A percentile compares a stretch with the other conserved stretches of the same genome.
These are phyloP conservation scores for Ustilaginoidea virens DNA, from an alignment of 2,329 filamentous ascomycete genomes.

Conservation along the genomic window DNA sequence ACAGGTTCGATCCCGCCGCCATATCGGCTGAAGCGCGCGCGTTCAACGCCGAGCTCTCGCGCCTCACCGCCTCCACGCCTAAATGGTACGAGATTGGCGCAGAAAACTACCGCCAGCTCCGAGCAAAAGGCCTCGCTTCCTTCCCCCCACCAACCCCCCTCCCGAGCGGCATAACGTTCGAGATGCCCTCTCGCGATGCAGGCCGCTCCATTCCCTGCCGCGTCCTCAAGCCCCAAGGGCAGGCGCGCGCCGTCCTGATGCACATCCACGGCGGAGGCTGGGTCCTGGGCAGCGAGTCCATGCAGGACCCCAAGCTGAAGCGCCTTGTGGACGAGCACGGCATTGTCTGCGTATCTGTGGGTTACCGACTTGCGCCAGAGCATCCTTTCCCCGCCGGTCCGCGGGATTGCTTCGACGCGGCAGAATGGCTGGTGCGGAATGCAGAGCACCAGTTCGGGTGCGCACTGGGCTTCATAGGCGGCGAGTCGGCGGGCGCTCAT, in stretches of 20 bases:
- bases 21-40: background rate
- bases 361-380: background rate
- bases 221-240: background rate
- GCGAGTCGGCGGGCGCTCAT: slow-evolving; percentile 1
- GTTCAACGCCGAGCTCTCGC: slow-evolving; percentile 1
- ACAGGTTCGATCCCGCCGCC: background rate
- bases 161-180: background rate
- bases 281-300: slow-evolving; percentile 1
- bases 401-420: background rate
- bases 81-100: slow-evolving; percentile 1
- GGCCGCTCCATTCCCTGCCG: background rate
- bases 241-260: background rate
- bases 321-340: background rate
- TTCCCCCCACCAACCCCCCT: background rate
- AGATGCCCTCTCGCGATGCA: background rate
- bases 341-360: background rate
- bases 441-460: background rate
- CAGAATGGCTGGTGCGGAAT: background rate
- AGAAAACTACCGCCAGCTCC: background rate
- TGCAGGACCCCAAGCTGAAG: background rate
- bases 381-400: slow-evolving; percentile 1
- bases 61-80: background rate
- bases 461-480: background rate
- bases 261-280: slow-evolving; percentile 1
- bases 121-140: background rate